Evolutionary conservation across 2,329 filamentous ascomycete genomes (phyloP), one percentile per base, ranked within the genome.

Genomic region (Venturia effusa): DNA sequence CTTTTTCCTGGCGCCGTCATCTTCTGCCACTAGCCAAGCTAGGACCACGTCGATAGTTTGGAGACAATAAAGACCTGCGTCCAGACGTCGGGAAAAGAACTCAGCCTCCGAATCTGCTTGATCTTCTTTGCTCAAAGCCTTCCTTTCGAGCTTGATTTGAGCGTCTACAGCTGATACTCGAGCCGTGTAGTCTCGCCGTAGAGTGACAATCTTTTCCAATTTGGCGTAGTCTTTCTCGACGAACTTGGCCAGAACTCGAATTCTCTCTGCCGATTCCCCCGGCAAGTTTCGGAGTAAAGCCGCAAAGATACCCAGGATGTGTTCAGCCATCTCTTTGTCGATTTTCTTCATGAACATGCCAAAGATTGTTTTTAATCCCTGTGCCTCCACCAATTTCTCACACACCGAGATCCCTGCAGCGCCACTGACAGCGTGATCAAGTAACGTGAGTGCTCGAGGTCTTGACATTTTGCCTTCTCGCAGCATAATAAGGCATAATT

Each of bases 141-240:
- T 77, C 62, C 83, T 83, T 71, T 89, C 84, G 19, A 78, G 76
- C 19, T 78, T 78, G 64, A 92, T 87, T 61, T 81, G 78, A 61
- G 80, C 76, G 61, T 92, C 88, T 0, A 90, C 85, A 0, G 80
- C 77, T 0, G 76, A 78, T 1, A 95, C 75, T 19, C 84, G 81
- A 0, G 81, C 78, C 0, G 83, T 82, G 72, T 92, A 96, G 15
- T 89, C 88, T 59, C 84, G 78, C 48, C 92, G 84, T 59, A 97
- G 74, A 66, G 82, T 80, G 41, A 96, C 74, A 4, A 97, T 79
- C 71, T 87, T 90, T 6, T 73, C 77, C 43, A 91, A 84, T 79
- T 97, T 97, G 68, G 88, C 90, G 73, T 95, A 96, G 68, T 96
- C 87, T 72, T 91, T 96, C 74, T 99, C 94, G 22, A 96, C 88